Evolutionary conservation across 228 moss, liverwort and hornwort species (phyloP), one percentile per base, ranked within the genome.

Genomic region (Sphagnum fallax): DNA sequence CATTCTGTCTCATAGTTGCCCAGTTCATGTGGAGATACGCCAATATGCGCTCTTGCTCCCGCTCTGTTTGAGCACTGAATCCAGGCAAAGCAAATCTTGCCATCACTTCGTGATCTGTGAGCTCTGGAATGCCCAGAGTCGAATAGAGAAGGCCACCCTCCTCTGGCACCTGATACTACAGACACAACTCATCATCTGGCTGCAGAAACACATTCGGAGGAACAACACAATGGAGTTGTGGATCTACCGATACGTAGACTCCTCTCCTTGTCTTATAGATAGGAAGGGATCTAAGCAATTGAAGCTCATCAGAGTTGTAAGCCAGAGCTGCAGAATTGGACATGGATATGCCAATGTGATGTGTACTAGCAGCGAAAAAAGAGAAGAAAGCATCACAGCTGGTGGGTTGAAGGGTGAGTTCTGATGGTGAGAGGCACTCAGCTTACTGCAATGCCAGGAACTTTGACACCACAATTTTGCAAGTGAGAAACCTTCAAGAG

Each of bases 61-160:
- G 74, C 72, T 90, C 84, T 68, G 75, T 78, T 48, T 80, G 79
- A 48, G 60, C 61, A 60, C 82, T 87, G 70, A 88, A 93, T 48
- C 84, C 77, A 53, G 93, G 93, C 16, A 93, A 67, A 66, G 88
- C 82, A 76, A 90, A 93, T 73, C 93, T 87, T 64, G 84, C 84
- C 65, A 90, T 76, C 67, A 93, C 93, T 81, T 93, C 93, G 64
- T 90, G 79, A 68, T 93, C 93, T 55, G 79, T 75, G 51, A 93
- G 85, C 72, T 87, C 87, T 69, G 87, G 76, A 70, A 93, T 85
- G 65, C 88, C 88, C 60, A 93, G 72, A 12, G 78, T 78, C 66
- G 78, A 72, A 67, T 93, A 90, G 50, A 93, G 76, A 47, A 80
- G 72, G 18, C 93, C 93, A 70, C 89, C 90, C 68, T 89, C 90